Percentiles rank a stretch among this genome's conserved stretches.
phyloP scores from a whole-genome alignment of 371 early-diverging fungal genomes.

The Ordospora pajunii region DNA sequence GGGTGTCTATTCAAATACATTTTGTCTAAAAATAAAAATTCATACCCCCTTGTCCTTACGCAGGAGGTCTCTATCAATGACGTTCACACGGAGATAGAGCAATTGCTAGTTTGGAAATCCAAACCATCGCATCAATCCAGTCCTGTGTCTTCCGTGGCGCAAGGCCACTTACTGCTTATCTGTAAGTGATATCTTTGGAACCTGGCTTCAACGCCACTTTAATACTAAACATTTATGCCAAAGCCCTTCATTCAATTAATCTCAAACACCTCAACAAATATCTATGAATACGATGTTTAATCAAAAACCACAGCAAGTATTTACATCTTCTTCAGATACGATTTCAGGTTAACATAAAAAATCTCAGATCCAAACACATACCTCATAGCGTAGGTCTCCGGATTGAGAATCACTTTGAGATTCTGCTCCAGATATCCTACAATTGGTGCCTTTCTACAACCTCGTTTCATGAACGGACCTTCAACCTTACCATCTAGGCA shows the following conservation, averaged over 20 bases:
- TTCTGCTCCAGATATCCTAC: slow-evolving; percentile 6
- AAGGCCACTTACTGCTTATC: not conserved
- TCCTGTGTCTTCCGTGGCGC: slow-evolving; percentile 5
- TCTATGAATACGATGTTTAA: not conserved
- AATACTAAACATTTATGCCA: not conserved
- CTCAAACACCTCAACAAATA: not conserved
- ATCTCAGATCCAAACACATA: slow-evolving; percentile 42
- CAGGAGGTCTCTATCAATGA: slow-evolving; percentile 16
- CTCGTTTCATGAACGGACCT: slow-evolving; percentile 29
- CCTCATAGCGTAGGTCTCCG: slow-evolving; percentile 20
- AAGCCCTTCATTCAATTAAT: not conserved
- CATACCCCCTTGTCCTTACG: slow-evolving; percentile 3
- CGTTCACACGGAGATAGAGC: slow-evolving; percentile 13
- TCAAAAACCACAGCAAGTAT: not conserved
- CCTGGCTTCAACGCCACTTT: not conserved
- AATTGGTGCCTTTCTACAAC: slow-evolving; percentile 6
- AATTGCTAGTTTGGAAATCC: slow-evolving; percentile 17
- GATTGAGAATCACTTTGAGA: slow-evolving; percentile 24
- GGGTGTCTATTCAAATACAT: not conserved
- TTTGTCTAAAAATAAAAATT: not conserved
- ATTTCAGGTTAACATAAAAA: not conserved
- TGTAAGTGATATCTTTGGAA: not conserved
- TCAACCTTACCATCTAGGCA: not conserved
- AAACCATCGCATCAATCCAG: not conserved
- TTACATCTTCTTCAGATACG: not conserved